These are phyloP conservation scores for Lolium rigidum DNA, from an alignment of 176 grass and related monocot species.

Conservation along the genomic window DNA sequence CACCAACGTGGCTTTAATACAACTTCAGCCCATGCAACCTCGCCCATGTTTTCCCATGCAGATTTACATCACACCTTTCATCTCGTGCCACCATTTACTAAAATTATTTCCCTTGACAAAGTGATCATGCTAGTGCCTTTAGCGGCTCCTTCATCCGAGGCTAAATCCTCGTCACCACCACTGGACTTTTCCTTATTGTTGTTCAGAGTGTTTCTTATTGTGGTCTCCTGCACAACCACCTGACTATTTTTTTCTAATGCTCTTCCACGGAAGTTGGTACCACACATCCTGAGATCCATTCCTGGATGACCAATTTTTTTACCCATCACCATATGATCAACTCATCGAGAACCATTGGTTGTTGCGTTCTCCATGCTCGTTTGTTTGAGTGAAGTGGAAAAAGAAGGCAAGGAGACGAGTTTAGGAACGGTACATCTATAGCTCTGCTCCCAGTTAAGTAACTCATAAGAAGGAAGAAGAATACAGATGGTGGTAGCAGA, in stretches of 20 bases:
- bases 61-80: neutral
- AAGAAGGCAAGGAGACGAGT: neutral
- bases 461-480: too few relatives aligned
- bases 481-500: neutral
- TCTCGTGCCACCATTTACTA: slow-evolving; percentile 6
- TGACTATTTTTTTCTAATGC: neutral
- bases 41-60: slow-evolving; percentile 2
- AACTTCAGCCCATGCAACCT: neutral
- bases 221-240: neutral
- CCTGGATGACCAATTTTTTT: neutral
- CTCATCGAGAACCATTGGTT: neutral
- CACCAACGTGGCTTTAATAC: neutral
- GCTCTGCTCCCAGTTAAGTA: too few relatives aligned
- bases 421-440: too few relatives aligned
- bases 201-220: slow-evolving; percentile 13
- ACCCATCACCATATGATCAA: neutral
- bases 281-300: neutral
- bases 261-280: neutral
- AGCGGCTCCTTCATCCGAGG: neutral
- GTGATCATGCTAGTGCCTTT: neutral
- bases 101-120: neutral
- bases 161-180: neutral
- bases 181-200: neutral
- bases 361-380: neutral
- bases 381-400: slow-evolving; percentile 8